phyloP scores from a whole-genome alignment of 1,284 basidiomycete species.

The Chalciporus sp. region DNA sequence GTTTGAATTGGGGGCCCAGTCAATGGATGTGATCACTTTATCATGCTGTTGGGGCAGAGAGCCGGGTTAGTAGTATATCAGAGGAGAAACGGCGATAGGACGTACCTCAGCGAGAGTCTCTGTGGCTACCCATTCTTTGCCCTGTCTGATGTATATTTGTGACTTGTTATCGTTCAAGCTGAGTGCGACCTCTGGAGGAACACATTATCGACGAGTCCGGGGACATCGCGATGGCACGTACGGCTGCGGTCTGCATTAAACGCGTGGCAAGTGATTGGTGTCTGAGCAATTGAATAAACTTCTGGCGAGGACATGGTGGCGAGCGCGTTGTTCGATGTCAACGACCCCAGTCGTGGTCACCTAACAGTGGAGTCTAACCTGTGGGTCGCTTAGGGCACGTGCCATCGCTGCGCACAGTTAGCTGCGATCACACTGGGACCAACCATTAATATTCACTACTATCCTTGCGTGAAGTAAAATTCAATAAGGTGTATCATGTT shows the following conservation, averaged over 20 bases:
- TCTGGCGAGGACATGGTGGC: slow-evolving; percentile 72
- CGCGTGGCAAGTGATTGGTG: slow-evolving; percentile 87
- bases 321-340: neutral
- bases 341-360: neutral
- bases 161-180: slow-evolving; percentile 91
- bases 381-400: neutral
- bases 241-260: slow-evolving; percentile 91
- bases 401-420: neutral
- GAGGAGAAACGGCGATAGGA: slow-evolving; percentile 3
- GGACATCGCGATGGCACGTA: slow-evolving; percentile 43
- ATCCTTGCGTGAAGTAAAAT: too few species aligned
- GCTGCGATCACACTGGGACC: too few species aligned
- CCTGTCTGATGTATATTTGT: slow-evolving; percentile 75
- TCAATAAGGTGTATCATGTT: too few species aligned
- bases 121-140: slow-evolving; percentile 73
- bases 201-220: slow-evolving; percentile 13
- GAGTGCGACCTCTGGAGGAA: slow-evolving; percentile 80
- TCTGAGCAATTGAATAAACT: slow-evolving; percentile 77
- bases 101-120: slow-evolving; percentile 87
- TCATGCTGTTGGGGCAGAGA: slow-evolving; percentile 74
- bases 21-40: slow-evolving; percentile 97
- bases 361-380: too few species aligned
- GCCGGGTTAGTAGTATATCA: neutral
- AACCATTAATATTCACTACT: neutral
- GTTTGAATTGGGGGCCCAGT: slow-evolving; percentile 97